Conservation (phyloP, 306 rosid genomes). For the Prinsepia uniflora region DNA sequence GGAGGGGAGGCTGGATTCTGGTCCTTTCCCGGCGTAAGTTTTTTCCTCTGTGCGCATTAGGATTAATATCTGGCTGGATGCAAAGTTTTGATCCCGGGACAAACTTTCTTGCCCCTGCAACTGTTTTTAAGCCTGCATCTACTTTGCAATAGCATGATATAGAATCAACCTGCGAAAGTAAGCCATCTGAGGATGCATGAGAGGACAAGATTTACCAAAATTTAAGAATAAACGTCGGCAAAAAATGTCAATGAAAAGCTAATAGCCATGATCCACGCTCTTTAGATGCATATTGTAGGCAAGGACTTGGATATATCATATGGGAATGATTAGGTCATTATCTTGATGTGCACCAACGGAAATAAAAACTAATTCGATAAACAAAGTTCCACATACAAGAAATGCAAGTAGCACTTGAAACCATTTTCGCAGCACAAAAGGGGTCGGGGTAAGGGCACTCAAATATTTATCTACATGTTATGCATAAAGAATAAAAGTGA, state of each 20-base stretch:
- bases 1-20: conserved; percentile 85
- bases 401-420: not conserved
- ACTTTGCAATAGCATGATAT: conserved; percentile 98
- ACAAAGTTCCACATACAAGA: not conserved
- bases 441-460: not conserved
- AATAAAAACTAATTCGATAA: not conserved
- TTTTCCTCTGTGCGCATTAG: conserved; percentile 81
- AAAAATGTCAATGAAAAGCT: conserved; percentile 11
- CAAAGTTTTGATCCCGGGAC: conserved; percentile 95
- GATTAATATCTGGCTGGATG: conserved; percentile 96
- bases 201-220: not conserved
- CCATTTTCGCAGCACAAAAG: not conserved
- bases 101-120: conserved; percentile 90
- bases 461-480: not conserved
- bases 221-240: not conserved
- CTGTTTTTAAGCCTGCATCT: conserved; percentile 90
- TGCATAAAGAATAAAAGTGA: not conserved
- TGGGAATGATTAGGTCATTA: not conserved
- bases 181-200: conserved; percentile 35
- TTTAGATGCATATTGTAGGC: not conserved
- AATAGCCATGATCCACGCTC: not conserved
- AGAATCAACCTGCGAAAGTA: conserved; percentile 77
- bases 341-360: not conserved
- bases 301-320: not conserved
- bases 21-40: conserved; percentile 74